A percentile compares a stretch with the other conserved stretches of the same genome.
These are phyloP conservation scores for Saccharum hybrid DNA, from an alignment of 202 grass and related monocot genomes.

Conservation along the genomic window DNA sequence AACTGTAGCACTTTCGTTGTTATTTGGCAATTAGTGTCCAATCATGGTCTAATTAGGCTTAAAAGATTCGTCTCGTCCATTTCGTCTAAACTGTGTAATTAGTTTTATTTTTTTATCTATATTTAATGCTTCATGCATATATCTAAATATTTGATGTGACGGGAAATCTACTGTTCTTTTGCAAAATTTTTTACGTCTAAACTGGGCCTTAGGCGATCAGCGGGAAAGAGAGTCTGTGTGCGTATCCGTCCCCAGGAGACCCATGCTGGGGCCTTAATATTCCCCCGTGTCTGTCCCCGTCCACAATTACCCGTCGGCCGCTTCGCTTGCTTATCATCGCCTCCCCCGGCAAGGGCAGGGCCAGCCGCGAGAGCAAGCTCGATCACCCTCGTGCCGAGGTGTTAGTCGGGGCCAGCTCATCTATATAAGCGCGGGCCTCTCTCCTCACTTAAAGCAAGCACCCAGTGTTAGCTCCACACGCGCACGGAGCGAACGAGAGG, in stretches of 20 bases:
- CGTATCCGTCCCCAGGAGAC: not conserved
- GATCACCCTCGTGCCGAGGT: not conserved
- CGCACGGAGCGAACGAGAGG: not conserved
- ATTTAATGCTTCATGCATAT: no score
- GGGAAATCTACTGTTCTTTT: no score
- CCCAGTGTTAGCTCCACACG: constrained; percentile 22
- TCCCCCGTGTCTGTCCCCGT: not conserved
- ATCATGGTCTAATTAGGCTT: no score
- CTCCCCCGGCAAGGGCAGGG: not conserved
- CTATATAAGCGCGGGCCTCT: constrained; percentile 58
- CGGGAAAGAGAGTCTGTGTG: not conserved
- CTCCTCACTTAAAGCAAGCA: constrained; percentile 56
- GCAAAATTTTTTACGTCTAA: no score
- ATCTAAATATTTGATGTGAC: no score
- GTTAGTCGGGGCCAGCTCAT: not conserved
- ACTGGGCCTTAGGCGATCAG: no score
- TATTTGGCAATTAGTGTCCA: no score
- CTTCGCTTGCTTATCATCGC: no score
- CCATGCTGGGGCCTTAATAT: not conserved
- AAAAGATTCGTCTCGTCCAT: no score
- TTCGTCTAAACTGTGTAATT: no score
- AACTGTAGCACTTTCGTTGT: no score
- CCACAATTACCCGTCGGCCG: not conserved
- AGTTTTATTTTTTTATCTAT: no score
- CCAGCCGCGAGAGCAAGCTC: constrained; percentile 1